Conservation (phyloP, 106 monocot species). For the Ottelia alismoides region DNA sequence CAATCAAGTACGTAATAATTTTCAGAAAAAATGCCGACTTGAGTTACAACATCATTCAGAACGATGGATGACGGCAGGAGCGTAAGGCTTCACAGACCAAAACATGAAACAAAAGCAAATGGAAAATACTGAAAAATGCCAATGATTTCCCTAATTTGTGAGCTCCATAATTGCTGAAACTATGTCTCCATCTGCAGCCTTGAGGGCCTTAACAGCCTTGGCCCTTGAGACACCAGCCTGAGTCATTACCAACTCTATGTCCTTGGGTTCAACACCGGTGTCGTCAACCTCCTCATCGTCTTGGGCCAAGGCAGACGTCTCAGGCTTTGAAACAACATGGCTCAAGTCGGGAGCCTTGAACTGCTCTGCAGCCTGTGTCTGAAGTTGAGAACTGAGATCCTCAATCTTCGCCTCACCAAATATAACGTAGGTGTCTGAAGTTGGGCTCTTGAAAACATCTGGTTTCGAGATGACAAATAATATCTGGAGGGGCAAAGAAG, state of each 20-base stretch:
- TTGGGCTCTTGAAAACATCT: conserved; percentile 14
- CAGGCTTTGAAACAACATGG: too few relatives aligned
- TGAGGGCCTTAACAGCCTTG: conserved; percentile 11
- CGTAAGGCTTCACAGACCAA: too few relatives aligned
- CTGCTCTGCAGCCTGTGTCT: conserved; percentile 8
- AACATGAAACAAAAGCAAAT: too few relatives aligned
- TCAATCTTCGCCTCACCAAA: conserved; percentile 14
- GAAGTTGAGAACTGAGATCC: conserved; percentile 9
- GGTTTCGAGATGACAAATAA: conserved; percentile 10
- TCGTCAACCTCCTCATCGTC: conserved; percentile 10
- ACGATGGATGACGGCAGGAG: too few relatives aligned
- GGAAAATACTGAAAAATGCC: too few relatives aligned
- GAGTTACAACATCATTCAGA: too few relatives aligned
- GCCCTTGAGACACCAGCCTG: conserved; percentile 9
- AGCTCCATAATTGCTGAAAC: conserved; percentile 10
- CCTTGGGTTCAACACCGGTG: conserved; percentile 5
- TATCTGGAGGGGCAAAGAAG: too few relatives aligned
- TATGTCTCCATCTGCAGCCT: conserved; percentile 7
- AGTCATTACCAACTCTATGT: conserved; percentile 14
- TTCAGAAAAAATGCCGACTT: too few relatives aligned
- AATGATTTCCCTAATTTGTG: too few relatives aligned
- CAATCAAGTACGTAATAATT: too few relatives aligned
- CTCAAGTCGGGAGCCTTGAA: conserved; percentile 2
- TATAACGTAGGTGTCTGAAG: conserved; percentile 7
- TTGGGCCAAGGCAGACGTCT: not conserved